Evolutionary conservation across 495 filamentous ascomycete species (phyloP), one percentile per base, ranked within the genome.

Genomic region (Penicillium robsamsonii): DNA sequence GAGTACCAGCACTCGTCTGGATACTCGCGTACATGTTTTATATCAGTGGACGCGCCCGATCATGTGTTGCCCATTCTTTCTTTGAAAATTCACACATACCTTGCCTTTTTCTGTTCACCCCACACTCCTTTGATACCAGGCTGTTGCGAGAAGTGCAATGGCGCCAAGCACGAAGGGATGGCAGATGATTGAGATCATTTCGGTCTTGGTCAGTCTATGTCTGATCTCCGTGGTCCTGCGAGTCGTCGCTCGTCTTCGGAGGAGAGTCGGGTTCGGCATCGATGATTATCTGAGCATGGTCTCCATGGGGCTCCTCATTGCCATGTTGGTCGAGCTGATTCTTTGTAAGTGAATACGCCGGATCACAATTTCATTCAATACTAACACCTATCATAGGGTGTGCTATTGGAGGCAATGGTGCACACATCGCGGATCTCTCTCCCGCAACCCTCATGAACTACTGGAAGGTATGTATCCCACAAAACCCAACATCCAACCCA

Each of bases 231-330:
- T 78, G 5, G 56, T 67, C 9, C 53, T 79, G 30, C 69, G 77
- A 4, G 66, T 75, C 38, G 37, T 71, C 17, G 70, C 77, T 31
- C 70, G 78, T 18, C 40, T 73, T 11, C 66, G 70, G 27, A 66
- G 70, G 27, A 68, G 69, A 65, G 70, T 78, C 8, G 55, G 55
- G 8, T 69, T 79, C 17, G 67, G 67, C 0, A 43, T 71, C 3
- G 75, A 81, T 58, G 77, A 81, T 50, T 78, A 75, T 46, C 65
- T 75, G 10, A 71, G 66, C 42, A 59, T 72, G 15, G 1, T 63
- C 0, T 67, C 71, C 7, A 63, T 72, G 46, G 49, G 70, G 15
- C 55, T 73, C 20, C 55, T 76, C 27, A 44, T 72, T 35, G 67
- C 54, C 9, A 76, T 76, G 73, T 48, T 73, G 17, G 51, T 72